Conservation (phyloP, 116 monocot genomes). For the Dioscorea cayenensis region DNA sequence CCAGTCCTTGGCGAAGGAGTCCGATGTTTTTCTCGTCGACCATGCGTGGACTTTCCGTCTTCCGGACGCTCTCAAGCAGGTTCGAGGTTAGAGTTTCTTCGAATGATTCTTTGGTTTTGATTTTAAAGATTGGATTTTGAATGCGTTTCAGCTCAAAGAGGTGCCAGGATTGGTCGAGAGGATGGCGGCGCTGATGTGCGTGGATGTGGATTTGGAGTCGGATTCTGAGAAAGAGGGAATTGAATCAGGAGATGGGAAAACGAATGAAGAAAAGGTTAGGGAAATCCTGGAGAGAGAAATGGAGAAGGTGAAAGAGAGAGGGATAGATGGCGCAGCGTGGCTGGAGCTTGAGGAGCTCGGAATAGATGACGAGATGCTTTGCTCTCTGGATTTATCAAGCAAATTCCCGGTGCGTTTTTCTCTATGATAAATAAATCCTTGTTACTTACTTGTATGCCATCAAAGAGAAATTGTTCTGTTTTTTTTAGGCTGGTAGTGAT, state of each 20-base stretch:
- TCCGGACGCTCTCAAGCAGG: conserved; percentile 77
- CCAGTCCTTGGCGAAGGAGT: conserved; percentile 46
- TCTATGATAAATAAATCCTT: background rate
- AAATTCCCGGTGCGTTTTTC: conserved; percentile 69
- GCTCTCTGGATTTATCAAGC: conserved; percentile 59
- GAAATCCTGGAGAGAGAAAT: conserved; percentile 55
- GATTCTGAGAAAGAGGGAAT: conserved; percentile 15
- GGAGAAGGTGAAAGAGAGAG: conserved; percentile 48
- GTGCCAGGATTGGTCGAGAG: conserved; percentile 81
- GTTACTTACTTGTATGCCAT: too few species aligned
- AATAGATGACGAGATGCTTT: conserved; percentile 74
- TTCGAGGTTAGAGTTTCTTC: background rate
- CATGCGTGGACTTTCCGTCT: conserved; percentile 98
- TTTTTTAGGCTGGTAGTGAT: too few species aligned
- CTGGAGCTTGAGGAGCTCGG: conserved; percentile 91
- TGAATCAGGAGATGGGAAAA: conserved; percentile 19
- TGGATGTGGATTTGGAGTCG: conserved; percentile 46
- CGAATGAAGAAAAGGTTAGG: conserved; percentile 14
- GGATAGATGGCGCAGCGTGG: conserved; percentile 46
- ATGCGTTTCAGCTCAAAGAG: conserved; percentile 49
- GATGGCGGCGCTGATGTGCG: conserved; percentile 96
- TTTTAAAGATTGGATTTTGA: conserved; percentile 5
- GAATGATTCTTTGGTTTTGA: conserved; percentile 5
- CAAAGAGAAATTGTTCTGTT: too few species aligned
- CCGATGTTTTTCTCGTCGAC: conserved; percentile 77